Conservation (phyloP, 2,329 filamentous ascomycete genomes). For the Hymenoscyphus scutula region DNA sequence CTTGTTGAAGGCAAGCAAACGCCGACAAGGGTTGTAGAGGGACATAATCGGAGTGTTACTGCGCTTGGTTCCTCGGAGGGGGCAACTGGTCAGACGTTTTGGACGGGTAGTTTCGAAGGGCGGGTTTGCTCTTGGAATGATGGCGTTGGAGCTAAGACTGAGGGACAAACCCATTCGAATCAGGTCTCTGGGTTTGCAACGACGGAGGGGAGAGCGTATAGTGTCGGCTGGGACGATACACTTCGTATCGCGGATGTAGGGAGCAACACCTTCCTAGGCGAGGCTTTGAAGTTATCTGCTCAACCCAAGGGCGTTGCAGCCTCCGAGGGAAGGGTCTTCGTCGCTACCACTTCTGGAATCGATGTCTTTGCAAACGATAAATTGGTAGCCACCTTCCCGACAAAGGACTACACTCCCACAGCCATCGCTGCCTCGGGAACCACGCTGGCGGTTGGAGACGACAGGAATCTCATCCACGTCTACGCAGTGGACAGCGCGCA, state of each 20-base stretch:
- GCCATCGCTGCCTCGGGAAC: conserved; percentile 68
- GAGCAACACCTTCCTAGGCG: conserved; percentile 72
- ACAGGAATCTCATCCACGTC: conserved; percentile 72
- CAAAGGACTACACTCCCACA: conserved; percentile 63
- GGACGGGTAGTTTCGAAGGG: conserved; percentile 91
- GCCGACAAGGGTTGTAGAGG: conserved; percentile 71
- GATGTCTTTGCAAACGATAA: conserved; percentile 60
- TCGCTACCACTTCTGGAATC: conserved; percentile 54
- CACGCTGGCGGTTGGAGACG: conserved; percentile 72
- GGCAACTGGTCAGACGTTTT: conserved; percentile 59
- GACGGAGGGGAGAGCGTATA: conserved; percentile 66
- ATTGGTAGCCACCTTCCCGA: conserved; percentile 55
- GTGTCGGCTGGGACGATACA: conserved; percentile 91
- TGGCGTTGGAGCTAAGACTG: conserved; percentile 64
- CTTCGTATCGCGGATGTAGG: conserved; percentile 75
- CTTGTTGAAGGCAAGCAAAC: conserved; percentile 68
- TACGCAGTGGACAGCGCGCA: conserved; percentile 62
- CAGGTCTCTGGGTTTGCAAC: conserved; percentile 76
- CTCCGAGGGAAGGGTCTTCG: conserved; percentile 48
- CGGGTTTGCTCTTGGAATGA: conserved; percentile 83
- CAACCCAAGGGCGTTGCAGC: conserved; percentile 76
- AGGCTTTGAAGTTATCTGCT: conserved; percentile 63
- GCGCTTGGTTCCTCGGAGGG: conserved; percentile 59
- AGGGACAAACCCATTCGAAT: conserved; percentile 81
- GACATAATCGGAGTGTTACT: conserved; percentile 90